These are phyloP conservation scores for Cymbopogon citratus DNA, from an alignment of 176 grass and related monocot species.

Conservation along the genomic window DNA sequence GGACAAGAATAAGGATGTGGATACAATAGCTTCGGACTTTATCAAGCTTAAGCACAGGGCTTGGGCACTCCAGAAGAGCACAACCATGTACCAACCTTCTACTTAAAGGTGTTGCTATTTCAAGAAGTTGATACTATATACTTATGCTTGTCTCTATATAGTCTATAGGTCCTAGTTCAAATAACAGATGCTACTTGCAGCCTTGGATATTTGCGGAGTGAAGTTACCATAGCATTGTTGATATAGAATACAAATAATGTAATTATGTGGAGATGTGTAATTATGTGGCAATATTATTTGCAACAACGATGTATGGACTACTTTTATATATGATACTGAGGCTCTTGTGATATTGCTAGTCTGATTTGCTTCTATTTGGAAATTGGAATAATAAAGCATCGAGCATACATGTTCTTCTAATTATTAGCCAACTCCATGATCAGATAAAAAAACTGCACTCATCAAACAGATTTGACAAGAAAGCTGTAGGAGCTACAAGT, in stretches of 20 bases:
- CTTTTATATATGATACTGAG: neutral
- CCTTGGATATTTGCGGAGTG: neutral
- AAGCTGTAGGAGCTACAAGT: neutral
- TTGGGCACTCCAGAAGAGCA: constrained; percentile 67
- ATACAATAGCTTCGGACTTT: constrained; percentile 51
- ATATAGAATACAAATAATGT: constrained; percentile 19
- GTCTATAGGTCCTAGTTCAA: no score
- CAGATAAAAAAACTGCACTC: neutral
- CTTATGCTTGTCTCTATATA: neutral
- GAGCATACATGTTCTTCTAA: neutral
- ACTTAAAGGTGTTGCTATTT: constrained; percentile 13
- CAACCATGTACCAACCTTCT: constrained; percentile 45
- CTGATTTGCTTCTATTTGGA: neutral
- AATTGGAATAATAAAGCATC: neutral
- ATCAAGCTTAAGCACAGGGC: constrained; percentile 46
- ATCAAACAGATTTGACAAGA: neutral
- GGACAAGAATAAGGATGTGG: constrained; percentile 44
- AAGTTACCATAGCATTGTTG: constrained; percentile 3
- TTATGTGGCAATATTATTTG: constrained; percentile 12
- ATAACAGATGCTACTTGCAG: constrained; percentile 27
- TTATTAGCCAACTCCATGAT: neutral
- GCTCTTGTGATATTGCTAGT: neutral
- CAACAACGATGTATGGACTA: neutral
- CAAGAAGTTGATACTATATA: constrained; percentile 5
- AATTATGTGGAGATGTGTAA: constrained; percentile 1